These are phyloP conservation scores for Eucalyptus dawsonii DNA, from an alignment of 345 rosid species.

Conservation along the genomic window DNA sequence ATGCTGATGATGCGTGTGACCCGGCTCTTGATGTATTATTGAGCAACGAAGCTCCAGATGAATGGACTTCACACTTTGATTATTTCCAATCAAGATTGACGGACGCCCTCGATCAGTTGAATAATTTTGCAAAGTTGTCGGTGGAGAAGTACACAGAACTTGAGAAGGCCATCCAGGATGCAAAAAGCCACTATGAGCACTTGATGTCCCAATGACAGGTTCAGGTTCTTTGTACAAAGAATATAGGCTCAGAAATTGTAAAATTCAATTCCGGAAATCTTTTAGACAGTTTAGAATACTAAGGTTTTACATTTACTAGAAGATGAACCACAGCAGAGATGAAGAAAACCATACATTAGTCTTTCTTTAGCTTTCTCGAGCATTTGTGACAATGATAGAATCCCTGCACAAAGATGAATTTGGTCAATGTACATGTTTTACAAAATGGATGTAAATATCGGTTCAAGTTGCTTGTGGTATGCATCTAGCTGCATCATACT, in stretches of 20 bases:
- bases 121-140: conserved; percentile 34
- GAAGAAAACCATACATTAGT: neutral
- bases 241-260: neutral
- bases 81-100: conserved; percentile 43
- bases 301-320: neutral
- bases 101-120: conserved; percentile 40
- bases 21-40: conserved; percentile 12
- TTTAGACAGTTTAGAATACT: neutral
- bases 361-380: neutral
- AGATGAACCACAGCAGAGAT: neutral
- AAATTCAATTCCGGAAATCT: neutral
- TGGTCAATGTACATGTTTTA: neutral
- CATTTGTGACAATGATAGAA: neutral
- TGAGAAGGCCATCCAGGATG: conserved; percentile 19
- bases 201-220: neutral
- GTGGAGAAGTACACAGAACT: conserved; percentile 47
- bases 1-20: conserved; percentile 20
- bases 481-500: neutral
- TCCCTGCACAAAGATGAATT: neutral
- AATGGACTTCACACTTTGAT: conserved; percentile 37
- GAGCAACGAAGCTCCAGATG: conserved; percentile 47
- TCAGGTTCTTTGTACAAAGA: neutral
- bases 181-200: conserved; percentile 24
- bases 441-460: neutral
- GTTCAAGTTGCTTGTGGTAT: neutral